phyloP scores from a whole-genome alignment of 495 filamentous ascomycete genomes.

The Penicillium taxi region DNA sequence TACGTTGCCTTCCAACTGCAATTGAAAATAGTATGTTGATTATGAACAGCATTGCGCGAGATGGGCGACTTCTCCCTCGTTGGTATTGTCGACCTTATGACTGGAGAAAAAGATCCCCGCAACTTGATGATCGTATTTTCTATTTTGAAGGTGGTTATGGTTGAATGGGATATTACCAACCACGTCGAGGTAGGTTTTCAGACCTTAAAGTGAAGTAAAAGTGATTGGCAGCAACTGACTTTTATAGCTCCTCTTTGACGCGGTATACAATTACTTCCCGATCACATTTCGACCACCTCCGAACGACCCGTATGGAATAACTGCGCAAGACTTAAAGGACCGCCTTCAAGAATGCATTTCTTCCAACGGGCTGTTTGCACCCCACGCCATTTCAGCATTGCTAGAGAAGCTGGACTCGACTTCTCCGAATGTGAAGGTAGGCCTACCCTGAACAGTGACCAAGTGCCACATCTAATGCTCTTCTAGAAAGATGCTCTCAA shows the following conservation, averaged over 20 bases:
- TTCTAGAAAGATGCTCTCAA: slow-evolving; percentile 61
- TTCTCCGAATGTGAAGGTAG: slow-evolving; percentile 62
- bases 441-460: not conserved
- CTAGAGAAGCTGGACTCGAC: slow-evolving; percentile 73
- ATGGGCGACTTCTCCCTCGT: slow-evolving; percentile 54
- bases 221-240: slow-evolving; percentile 17
- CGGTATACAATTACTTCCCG: slow-evolving; percentile 72
- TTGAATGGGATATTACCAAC: slow-evolving; percentile 61
- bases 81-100: slow-evolving; percentile 59
- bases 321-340: slow-evolving; percentile 62
- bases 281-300: slow-evolving; percentile 71
- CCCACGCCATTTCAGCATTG: slow-evolving; percentile 59
- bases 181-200: slow-evolving; percentile 49
- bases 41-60: slow-evolving; percentile 38
- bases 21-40: slow-evolving; percentile 10
- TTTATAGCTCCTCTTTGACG: slow-evolving; percentile 55
- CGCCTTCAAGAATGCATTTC: slow-evolving; percentile 64
- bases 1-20: slow-evolving; percentile 20
- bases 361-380: slow-evolving; percentile 59
- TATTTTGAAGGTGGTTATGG: slow-evolving; percentile 60
- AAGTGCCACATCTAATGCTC: slow-evolving; percentile 20
- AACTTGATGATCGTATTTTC: slow-evolving; percentile 77
- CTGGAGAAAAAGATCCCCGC: slow-evolving; percentile 68
- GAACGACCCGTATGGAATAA: slow-evolving; percentile 68
- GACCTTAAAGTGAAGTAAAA: slow-evolving; percentile 10